These are phyloP conservation scores for Cylindrodendrum hubeiense DNA, from an alignment of 2,329 filamentous ascomycete species.

Conservation along the genomic window DNA sequence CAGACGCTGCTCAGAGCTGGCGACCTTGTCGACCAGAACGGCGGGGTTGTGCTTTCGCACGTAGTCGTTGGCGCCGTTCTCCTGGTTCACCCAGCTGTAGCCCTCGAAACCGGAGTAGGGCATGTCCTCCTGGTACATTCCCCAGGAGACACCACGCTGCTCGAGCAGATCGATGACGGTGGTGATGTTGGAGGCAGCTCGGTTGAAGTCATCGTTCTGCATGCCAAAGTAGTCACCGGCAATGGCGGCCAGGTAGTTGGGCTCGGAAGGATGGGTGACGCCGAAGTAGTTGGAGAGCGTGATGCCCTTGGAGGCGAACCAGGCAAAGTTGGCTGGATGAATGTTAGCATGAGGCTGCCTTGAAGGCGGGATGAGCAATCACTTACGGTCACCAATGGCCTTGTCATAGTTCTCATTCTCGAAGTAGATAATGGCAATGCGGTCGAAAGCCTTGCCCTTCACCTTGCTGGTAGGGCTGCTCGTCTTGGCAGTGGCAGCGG, in stretches of 20 bases:
- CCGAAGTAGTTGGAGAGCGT: slow-evolving; percentile 56
- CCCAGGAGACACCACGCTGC: slow-evolving; percentile 74
- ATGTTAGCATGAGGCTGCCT: neutral
- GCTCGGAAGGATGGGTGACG: slow-evolving; percentile 74
- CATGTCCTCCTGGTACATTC: slow-evolving; percentile 81
- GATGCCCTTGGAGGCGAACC: slow-evolving; percentile 47
- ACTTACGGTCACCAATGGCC: slow-evolving; percentile 71
- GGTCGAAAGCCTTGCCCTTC: slow-evolving; percentile 78
- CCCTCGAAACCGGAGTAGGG: slow-evolving; percentile 82
- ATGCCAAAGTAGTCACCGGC: slow-evolving; percentile 75
- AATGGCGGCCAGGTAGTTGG: slow-evolving; percentile 75
- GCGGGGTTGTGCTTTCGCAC: slow-evolving; percentile 84
- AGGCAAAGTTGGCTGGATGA: slow-evolving; percentile 41
- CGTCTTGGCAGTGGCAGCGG: slow-evolving; percentile 71
- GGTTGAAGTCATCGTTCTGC: slow-evolving; percentile 68
- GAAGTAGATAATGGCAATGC: slow-evolving; percentile 80
- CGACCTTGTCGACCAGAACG: slow-evolving; percentile 75
- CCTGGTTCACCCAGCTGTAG: slow-evolving; percentile 70
- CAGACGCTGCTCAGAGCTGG: slow-evolving; percentile 69
- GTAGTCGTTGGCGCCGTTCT: slow-evolving; percentile 78
- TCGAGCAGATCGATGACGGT: slow-evolving; percentile 78
- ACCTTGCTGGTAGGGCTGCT: slow-evolving; percentile 72
- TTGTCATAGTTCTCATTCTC: slow-evolving; percentile 81
- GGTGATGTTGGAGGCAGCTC: slow-evolving; percentile 70
- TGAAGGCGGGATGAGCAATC: no score